Base-by-base conservation (phyloP, 768 basidiomycete species). In the Boletus eberwhitei region DNA sequence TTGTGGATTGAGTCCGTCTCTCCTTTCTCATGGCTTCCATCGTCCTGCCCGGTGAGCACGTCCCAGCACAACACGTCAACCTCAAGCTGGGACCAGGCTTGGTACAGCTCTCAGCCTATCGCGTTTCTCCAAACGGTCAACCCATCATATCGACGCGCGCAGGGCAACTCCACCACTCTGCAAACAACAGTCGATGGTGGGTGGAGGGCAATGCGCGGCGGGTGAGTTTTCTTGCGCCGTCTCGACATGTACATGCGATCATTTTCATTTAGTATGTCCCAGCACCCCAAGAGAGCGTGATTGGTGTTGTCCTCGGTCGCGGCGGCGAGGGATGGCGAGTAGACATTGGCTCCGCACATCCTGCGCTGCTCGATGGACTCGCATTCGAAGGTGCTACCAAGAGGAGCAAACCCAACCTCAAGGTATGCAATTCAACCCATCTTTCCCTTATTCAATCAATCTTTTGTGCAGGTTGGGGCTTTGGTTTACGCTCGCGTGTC, bases 371-470 rank as follows among this genome's bases (percentile, higher is more conserved):
- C 41, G 95, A 98, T 62, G 90, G 83, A 0, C 79, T 98, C 31
- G 94, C 97, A 2, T 99, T 99, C 67, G 96, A 98, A 68, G 90
- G 93, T 4, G 97, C 94, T 11, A 92, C 93, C 22, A 98, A 96
- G 76, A 75, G 97, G 59, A 98, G 90, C 66, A 88, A 86, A 70
- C 96, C 96, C 29, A 93, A 92, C 71, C 79, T 99, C 53, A 98
- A 95, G 77, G 95, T 90, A 56, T 21, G 65, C 52, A 11, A 58
- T 16, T 37, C 41, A 9, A 17, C 47, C 29, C 31, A 46, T 16
- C 54, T 50, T 43, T 55, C 35, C 8, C 9, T 41, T 36, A 21
- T 44, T 40, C 37, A 39, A 50, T 58, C 60, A 9, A 53, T 54
- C 55, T 22, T 42, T 21, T 44, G 22, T 52, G 13, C 60, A 98